phyloP scores from a whole-genome alignment of 306 rosid genomes.

The Prosopis cineraria region DNA sequence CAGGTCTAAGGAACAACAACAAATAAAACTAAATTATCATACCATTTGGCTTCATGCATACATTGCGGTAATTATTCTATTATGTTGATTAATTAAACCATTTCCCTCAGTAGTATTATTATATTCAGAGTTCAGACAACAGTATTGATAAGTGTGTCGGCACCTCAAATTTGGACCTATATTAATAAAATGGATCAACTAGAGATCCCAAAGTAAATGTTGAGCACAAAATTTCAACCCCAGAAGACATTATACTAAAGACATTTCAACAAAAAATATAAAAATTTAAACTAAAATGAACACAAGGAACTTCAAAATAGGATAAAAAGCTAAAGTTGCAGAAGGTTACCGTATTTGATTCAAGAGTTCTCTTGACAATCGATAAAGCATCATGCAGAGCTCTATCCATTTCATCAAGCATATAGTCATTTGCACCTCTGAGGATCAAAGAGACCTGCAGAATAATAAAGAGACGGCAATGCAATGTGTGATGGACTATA shows the following conservation, averaged over 20 bases:
- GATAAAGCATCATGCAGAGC: conserved; percentile 91
- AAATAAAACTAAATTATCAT: background rate
- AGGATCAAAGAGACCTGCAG: conserved; percentile 82
- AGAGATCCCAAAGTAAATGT: background rate
- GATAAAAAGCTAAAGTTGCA: background rate
- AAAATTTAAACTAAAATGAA: background rate
- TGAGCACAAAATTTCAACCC: background rate
- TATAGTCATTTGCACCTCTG: conserved; percentile 96
- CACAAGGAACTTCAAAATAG: background rate
- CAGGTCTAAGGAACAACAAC: background rate
- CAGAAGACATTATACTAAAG: background rate
- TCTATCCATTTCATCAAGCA: conserved; percentile 99
- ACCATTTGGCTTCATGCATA: background rate
- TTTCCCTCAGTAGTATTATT: background rate
- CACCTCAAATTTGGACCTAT: background rate
- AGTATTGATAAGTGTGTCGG: background rate
- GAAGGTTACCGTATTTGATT: conserved; percentile 77
- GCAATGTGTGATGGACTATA: background rate
- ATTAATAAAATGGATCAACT: background rate
- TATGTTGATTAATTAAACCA: background rate
- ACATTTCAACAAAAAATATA: background rate
- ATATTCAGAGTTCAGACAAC: background rate
- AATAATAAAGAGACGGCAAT: conserved; percentile 11
- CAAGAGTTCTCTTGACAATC: conserved; percentile 94
- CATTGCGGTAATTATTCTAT: background rate